These are phyloP conservation scores for Cardiospermum halicacabum DNA, from an alignment of 345 rosid species.

Conservation along the genomic window DNA sequence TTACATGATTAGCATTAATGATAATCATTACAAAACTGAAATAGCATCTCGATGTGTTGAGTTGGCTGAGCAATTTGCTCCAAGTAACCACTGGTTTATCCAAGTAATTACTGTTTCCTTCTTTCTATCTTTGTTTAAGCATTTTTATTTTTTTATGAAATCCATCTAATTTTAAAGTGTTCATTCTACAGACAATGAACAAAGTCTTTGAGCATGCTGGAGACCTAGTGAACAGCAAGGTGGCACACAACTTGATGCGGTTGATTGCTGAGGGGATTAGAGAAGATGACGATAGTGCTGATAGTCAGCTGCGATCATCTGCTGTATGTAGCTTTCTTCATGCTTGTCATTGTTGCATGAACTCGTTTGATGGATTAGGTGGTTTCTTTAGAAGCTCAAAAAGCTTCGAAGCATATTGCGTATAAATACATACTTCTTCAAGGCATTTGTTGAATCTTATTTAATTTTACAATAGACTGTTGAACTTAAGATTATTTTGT, in stretches of 20 bases:
- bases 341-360: constrained; percentile 2
- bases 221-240: constrained; percentile 87
- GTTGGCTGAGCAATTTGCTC: constrained; percentile 97
- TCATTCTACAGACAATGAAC: constrained; percentile 72
- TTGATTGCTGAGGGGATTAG: constrained; percentile 97
- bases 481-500: background rate
- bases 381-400: background rate
- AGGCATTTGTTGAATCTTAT: background rate
- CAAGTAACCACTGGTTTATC: constrained; percentile 98
- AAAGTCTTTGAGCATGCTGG: constrained; percentile 98
- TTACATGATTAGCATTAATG: constrained; percentile 91
- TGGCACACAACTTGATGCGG: constrained; percentile 94
- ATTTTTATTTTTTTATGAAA: constrained; percentile 7
- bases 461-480: background rate
- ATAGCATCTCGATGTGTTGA: constrained; percentile 95
- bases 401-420: background rate
- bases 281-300: constrained; percentile 83
- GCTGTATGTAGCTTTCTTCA: constrained; percentile 60
- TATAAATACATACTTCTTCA: background rate
- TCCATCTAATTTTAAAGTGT: constrained; percentile 8
- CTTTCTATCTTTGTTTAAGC: background rate
- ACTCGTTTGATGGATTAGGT: background rate
- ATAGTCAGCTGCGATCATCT: constrained; percentile 84
- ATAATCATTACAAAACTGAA: constrained; percentile 94
- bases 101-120: constrained; percentile 47